Evolutionary conservation across 805 yeast genomes (phyloP), one percentile per base, ranked within the genome.

Genomic region (Starmerella roubikii): DNA sequence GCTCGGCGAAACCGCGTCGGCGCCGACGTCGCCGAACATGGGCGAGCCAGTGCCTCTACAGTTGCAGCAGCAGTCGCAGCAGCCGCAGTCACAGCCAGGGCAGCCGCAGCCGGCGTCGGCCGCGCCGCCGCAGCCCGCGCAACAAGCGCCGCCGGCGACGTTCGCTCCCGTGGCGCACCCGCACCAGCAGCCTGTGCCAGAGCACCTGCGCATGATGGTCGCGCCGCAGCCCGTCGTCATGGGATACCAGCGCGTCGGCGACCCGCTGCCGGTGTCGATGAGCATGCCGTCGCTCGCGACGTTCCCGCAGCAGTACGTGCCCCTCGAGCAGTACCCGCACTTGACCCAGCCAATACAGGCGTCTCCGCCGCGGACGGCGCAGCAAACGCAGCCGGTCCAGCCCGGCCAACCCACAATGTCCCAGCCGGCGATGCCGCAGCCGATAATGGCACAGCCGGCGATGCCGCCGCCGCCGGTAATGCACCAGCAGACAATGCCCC

Each of bases 341-440:
- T 22, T 2, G 34, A 3, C 5, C 20, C 38, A 26, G 28, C 34
- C 34, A 11, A 30, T 15, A 32, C 35, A 13, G 37, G 41, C 11
- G 34, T 40, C 25, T 38, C 50, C n/a, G 38, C 46, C 15, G 40
- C 43, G 10, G 29, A 34, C 31, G 13, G 16, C 29, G n/a, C 20
- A 19, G 31, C 31, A n/a, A 20, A 22, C 24, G 24, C 24, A 22
- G 11, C 25, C 16, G 30, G 19, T 9, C 27, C 27, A 23, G 30
- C 27, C 13, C 23, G 17, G 17, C 9, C 23, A 15, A 20, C 9
- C 11, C 23, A 6, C n/a, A 8, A 7, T n/a, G 15, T 27, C 31
- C 20, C 9, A 27, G 26, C 25, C n/a, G 8, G 36, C 30, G 24
- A 25, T 29, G 36, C 17, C 30, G 3, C 36, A n/a, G n/a, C n/a